A percentile compares a stretch with the other conserved stretches of the same genome.
Conservation (phyloP, 768 basidiomycete species). For the Pisolithus tinctorius region DNA sequence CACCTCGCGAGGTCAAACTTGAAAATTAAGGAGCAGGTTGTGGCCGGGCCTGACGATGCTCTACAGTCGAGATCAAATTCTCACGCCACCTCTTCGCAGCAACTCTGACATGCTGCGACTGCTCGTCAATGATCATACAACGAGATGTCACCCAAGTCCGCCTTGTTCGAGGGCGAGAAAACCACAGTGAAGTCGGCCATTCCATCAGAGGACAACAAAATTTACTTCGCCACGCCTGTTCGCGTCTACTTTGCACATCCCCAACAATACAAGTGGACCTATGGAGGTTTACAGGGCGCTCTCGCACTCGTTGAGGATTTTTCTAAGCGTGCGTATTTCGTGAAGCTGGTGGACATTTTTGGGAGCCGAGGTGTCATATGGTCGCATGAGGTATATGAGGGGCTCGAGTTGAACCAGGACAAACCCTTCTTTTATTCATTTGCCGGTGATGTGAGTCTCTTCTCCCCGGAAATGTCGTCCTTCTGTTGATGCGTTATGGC, state of each 20-base stretch:
- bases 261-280: constrained; percentile 71
- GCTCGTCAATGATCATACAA: neutral
- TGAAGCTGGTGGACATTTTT: constrained; percentile 78
- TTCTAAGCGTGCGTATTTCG: constrained; percentile 45
- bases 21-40: too few species aligned
- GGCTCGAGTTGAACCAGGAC: constrained; percentile 76
- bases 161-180: constrained; percentile 72
- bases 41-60: too few species aligned
- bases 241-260: constrained; percentile 90
- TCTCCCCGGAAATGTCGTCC: neutral
- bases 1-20: too few species aligned
- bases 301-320: constrained; percentile 66
- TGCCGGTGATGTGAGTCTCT: constrained; percentile 75
- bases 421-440: constrained; percentile 91
- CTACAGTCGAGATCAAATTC: too few species aligned
- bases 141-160: constrained; percentile 67
- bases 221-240: constrained; percentile 72
- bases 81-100: too few species aligned
- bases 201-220: constrained; percentile 57
- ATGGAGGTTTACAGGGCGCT: constrained; percentile 83
- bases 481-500: constrained; percentile 1
- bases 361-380: constrained; percentile 86
- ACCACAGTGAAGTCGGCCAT: constrained; percentile 61
- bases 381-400: constrained; percentile 87
- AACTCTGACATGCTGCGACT: neutral